Evolutionary conservation across 2,329 filamentous ascomycete genomes (phyloP).

Genomic region (Pseudogymnoascus pannorum): DNA sequence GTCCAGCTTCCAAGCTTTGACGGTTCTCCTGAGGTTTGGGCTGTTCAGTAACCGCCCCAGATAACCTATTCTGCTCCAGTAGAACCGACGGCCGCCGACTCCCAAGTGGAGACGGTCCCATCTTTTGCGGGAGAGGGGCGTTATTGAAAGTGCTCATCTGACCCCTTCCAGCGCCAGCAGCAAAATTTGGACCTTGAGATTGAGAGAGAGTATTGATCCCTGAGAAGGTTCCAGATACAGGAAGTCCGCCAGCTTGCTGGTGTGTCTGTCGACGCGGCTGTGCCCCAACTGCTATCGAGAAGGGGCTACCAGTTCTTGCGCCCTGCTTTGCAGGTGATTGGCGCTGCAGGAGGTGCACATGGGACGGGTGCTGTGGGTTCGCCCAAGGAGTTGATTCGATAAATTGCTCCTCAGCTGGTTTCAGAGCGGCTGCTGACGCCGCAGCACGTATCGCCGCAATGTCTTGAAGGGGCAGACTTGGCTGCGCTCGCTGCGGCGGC

Average conservation of each 20-base stretch:
- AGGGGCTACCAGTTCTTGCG: constrained; percentile 30
- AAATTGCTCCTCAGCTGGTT: constrained; percentile 75
- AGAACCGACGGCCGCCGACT: constrained; percentile 28
- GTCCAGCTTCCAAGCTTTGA: background rate
- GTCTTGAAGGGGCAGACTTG: constrained; percentile 26
- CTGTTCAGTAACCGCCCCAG: constrained; percentile 16
- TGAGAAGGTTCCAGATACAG: constrained; percentile 29
- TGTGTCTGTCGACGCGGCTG: constrained; percentile 34
- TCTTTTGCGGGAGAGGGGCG: constrained; percentile 21
- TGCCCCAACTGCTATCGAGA: constrained; percentile 23
- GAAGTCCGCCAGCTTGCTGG: constrained; percentile 25
- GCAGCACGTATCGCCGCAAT: constrained; percentile 26
- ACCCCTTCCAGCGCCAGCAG: background rate
- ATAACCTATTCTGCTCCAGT: constrained; percentile 23
- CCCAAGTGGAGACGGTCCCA: constrained; percentile 27
- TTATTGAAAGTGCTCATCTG: background rate
- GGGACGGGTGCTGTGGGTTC: constrained; percentile 73
- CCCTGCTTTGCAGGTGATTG: constrained; percentile 34
- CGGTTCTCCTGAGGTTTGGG: constrained; percentile 5
- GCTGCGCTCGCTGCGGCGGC: constrained; percentile 19
- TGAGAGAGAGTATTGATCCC: constrained; percentile 10
- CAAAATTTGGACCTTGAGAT: background rate
- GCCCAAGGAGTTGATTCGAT: constrained; percentile 88
- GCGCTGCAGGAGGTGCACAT: constrained; percentile 38
- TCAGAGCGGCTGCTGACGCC: constrained; percentile 29